Evolutionary conservation across 192 early-diverging fungal species (phyloP).

Genomic region (Gigaspora rosea): DNA sequence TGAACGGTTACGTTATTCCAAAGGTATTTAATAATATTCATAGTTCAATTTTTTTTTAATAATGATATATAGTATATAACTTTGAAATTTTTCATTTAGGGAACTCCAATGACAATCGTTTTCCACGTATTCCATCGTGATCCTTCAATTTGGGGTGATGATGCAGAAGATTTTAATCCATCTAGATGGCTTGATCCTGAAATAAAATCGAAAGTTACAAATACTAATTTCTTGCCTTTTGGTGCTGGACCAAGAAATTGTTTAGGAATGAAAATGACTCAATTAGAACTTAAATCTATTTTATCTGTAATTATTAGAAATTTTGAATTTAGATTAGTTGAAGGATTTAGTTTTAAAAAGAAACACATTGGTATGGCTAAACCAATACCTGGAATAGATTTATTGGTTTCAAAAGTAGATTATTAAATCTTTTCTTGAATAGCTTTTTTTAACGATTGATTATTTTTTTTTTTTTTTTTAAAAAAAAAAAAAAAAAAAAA

Average conservation of each 20-base stretch:
- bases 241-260: conserved; percentile 50
- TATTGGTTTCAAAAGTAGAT: no score
- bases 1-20: conserved; percentile 50
- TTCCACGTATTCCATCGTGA: conserved; percentile 34
- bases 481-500: no score
- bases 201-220: conserved; percentile 30
- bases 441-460: no score
- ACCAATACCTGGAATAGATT: no score
- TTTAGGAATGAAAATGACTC: conserved; percentile 34
- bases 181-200: background rate
- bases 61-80: background rate
- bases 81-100: background rate
- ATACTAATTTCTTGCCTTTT: conserved; percentile 46
- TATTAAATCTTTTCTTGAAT: no score
- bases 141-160: no score
- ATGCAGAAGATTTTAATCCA: no score
- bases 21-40: conserved; percentile 33
- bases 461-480: no score
- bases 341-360: no score
- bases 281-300: conserved; percentile 57
- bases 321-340: background rate
- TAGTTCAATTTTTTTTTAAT: no score
- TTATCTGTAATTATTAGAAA: conserved; percentile 28
- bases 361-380: no score
- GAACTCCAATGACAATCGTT: conserved; percentile 41